A percentile compares a stretch with the other conserved stretches of the same genome.
Conservation (phyloP, 2,329 filamentous ascomycete genomes). For the Fusarium sp. region DNA sequence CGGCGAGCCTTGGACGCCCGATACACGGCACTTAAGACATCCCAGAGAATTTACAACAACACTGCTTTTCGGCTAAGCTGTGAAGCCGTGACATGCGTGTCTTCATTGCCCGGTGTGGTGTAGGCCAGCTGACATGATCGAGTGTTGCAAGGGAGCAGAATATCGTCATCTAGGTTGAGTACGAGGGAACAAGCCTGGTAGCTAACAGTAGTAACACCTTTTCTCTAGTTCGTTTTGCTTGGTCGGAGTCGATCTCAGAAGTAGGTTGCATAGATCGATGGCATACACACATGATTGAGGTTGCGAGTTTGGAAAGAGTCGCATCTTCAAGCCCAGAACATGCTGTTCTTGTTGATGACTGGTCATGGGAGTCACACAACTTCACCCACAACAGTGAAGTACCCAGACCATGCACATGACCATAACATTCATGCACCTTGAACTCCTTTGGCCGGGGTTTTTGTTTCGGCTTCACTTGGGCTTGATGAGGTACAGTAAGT, state of each 20-base stretch:
- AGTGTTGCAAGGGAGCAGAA: not conserved
- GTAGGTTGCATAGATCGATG: not conserved
- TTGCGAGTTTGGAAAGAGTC: constrained; percentile 16
- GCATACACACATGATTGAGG: not conserved
- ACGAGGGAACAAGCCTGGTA: not conserved
- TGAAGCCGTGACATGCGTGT: constrained; percentile 11
- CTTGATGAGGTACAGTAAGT: not conserved
- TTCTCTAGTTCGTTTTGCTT: not conserved
- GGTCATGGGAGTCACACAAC: constrained; percentile 11
- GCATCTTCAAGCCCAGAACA: constrained; percentile 11
- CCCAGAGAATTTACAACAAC: not conserved
- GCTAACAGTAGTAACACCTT: not conserved
- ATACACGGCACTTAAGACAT: constrained; percentile 24
- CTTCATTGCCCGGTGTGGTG: constrained; percentile 2
- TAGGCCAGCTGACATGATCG: constrained; percentile 11
- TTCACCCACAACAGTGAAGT: constrained; percentile 6
- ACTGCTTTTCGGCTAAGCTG: constrained; percentile 25
- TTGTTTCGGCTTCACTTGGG: constrained; percentile 30
- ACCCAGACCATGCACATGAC: constrained; percentile 14
- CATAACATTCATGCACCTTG: constrained; percentile 6
- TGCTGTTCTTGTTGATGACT: constrained; percentile 13
- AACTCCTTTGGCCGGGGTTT: constrained; percentile 7
- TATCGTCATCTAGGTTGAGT: not conserved
- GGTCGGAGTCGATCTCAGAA: not conserved
- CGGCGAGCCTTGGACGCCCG: constrained; percentile 16